Evolutionary conservation across 1,284 basidiomycete species (phyloP), one percentile per base, ranked within the genome.

Genomic region (Marasmius oreades): DNA sequence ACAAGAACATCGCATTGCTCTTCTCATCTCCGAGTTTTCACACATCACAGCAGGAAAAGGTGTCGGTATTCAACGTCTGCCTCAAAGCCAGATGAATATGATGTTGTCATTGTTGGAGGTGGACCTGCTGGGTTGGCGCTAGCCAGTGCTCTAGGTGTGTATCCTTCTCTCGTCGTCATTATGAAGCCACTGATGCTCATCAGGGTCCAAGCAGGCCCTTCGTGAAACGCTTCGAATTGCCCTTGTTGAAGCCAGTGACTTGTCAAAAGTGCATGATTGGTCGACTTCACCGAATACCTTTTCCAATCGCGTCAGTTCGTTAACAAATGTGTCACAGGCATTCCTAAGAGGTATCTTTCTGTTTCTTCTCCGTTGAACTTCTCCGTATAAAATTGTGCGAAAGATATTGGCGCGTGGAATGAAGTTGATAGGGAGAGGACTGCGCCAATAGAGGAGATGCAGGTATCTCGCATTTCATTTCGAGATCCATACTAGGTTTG

Each of bases 61-160:
- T 16, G 11, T n/a, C n/a, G 39, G 39, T 42, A 7, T n/a, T 42
- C 39, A 4, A 42, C 39, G 11, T 42, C 39, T 20, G 5, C 16
- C 5, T 2, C 39, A 7, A 7, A 42, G 26, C 60, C 70, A 18
- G 74, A 80, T 59, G 78, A 90, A 55, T 86, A 82, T 61, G 95
- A 97, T 69, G 79, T 97, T 53, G 92, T 97, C 33, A 92, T 98
- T 63, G 93, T 98, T 36, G 96, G 96, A 14, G 96, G 94, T 46
- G 95, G 95, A 1, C 94, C 94, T 20, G 93, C 86, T 1, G 96
- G 96, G 14, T 79, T 99, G 24, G 92, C 95, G 4, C 76, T 99
- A 26, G 94, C 94, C 0, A 87, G 85, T 67, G 92, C 93, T 23
- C 78, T 99, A 20, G 82, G 95, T 94, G 65, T 62, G 80, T 55